phyloP scores from a whole-genome alignment of 805 yeast species.

The Brettanomyces bruxellensis region DNA sequence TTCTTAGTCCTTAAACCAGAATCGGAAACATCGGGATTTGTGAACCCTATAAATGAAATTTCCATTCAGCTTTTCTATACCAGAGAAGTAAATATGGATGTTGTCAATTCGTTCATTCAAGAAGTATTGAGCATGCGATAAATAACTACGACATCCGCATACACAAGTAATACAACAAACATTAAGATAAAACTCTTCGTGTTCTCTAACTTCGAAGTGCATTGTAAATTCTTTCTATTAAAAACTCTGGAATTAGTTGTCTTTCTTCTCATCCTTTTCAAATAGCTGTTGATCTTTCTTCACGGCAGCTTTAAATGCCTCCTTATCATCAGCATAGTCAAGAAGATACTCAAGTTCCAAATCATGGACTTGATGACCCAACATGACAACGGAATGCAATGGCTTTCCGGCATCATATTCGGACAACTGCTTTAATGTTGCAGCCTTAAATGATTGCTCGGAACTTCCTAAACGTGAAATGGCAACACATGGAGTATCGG shows the following conservation, averaged over 20 bases:
- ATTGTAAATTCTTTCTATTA: not conserved
- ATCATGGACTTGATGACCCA: constrained; percentile 92
- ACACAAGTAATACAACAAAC: too few species aligned
- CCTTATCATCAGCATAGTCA: constrained; percentile 61
- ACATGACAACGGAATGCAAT: constrained; percentile 78
- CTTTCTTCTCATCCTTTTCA: constrained; percentile 30
- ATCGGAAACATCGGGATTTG: too few species aligned
- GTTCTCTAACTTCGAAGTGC: too few species aligned
- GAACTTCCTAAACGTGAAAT: constrained; percentile 89
- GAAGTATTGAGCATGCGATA: too few species aligned
- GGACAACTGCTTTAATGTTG: constrained; percentile 66
- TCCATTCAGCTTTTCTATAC: too few species aligned
- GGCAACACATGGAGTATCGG: constrained; percentile 88
- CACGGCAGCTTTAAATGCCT: constrained; percentile 38
- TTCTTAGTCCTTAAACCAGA: too few species aligned
- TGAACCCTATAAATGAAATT: too few species aligned
- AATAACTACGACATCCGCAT: too few species aligned
- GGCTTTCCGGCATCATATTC: constrained; percentile 92
- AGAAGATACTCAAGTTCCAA: constrained; percentile 79
- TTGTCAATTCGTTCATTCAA: too few species aligned
- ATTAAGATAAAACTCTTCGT: too few species aligned
- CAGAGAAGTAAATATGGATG: too few species aligned
- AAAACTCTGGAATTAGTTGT: not conserved
- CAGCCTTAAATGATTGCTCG: constrained; percentile 74
- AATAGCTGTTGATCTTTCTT: constrained; percentile 57